Conservation (phyloP, 495 filamentous ascomycete genomes). For the Neohortaea acidophila region DNA sequence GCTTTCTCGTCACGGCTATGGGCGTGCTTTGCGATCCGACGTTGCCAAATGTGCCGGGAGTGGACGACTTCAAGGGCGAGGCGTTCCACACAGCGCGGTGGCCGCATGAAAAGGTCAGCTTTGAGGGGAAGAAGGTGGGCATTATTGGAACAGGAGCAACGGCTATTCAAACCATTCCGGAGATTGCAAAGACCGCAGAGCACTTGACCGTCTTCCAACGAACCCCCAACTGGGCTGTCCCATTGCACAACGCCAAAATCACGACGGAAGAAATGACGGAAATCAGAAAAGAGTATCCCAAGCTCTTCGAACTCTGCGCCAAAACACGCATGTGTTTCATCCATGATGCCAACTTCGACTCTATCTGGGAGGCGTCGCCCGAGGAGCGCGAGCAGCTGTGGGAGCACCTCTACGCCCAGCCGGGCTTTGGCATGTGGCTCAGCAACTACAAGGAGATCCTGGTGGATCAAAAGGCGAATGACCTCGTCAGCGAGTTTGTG, state of each 20-base stretch:
- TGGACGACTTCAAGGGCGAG: conserved; percentile 26
- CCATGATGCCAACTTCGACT: background rate
- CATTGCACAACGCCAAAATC: conserved; percentile 6
- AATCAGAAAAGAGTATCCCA: conserved; percentile 28
- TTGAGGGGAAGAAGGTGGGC: conserved; percentile 11
- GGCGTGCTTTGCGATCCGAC: conserved; percentile 20
- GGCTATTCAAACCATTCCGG: conserved; percentile 15
- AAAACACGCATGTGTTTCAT: conserved; percentile 4
- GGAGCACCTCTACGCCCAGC: conserved; percentile 6
- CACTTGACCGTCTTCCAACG: conserved; percentile 15
- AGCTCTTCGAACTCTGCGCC: conserved; percentile 4
- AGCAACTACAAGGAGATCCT: conserved; percentile 12
- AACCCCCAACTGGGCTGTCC: conserved; percentile 12
- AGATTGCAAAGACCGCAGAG: conserved; percentile 9
- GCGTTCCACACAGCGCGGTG: conserved; percentile 39
- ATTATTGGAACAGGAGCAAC: conserved; percentile 15
- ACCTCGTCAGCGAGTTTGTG: conserved; percentile 6
- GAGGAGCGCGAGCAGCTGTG: conserved; percentile 9
- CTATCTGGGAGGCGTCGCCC: background rate
- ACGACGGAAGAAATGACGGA: conserved; percentile 2
- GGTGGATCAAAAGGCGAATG: conserved; percentile 12
- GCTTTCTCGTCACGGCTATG: conserved; percentile 21
- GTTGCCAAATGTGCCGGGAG: conserved; percentile 23
- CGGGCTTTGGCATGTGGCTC: conserved; percentile 8
- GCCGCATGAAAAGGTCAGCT: conserved; percentile 22